A percentile compares a stretch with the other conserved stretches of the same genome.
Evolutionary conservation across 1,284 basidiomycete species (phyloP).

Genomic region (Cryptococcus sp.): DNA sequence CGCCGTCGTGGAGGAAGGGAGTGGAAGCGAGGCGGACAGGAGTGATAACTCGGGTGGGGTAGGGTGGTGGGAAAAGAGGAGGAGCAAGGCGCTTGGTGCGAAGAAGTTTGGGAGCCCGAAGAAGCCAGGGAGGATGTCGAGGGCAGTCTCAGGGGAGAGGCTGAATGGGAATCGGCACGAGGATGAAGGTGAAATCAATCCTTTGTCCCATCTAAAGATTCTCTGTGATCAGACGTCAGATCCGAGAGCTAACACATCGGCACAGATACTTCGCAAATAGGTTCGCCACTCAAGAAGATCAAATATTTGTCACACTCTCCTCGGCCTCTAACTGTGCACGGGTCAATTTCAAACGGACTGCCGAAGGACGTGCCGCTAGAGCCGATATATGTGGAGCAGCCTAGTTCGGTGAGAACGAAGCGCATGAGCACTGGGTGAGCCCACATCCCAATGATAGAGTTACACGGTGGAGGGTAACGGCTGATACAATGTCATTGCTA

Average conservation of each 20-base stretch:
- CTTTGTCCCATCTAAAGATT: background rate
- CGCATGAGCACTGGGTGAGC: slow-evolving; percentile 63
- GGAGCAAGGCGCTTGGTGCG: slow-evolving; percentile 13
- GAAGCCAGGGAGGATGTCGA: background rate
- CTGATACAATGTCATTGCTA: slow-evolving; percentile 30
- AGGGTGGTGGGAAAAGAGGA: slow-evolving; percentile 26
- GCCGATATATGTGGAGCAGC: slow-evolving; percentile 61
- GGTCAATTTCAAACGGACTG: background rate
- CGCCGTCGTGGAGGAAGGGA: slow-evolving; percentile 18
- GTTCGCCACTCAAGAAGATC: slow-evolving; percentile 9
- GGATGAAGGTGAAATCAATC: too few species aligned
- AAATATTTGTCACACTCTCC: background rate
- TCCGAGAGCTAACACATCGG: background rate
- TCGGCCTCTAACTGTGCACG: background rate
- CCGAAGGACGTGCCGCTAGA: slow-evolving; percentile 54
- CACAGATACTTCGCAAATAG: slow-evolving; percentile 1
- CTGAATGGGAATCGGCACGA: background rate
- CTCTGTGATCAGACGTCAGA: background rate
- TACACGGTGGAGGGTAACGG: too few species aligned
- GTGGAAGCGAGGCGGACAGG: slow-evolving; percentile 21
- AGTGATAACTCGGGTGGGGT: slow-evolving; percentile 8
- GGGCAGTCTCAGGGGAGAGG: background rate
- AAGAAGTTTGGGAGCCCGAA: slow-evolving; percentile 10
- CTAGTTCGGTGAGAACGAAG: slow-evolving; percentile 47
- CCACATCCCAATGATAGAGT: background rate